These are phyloP conservation scores for Suillus luteus DNA, from an alignment of 768 basidiomycete species.

Conservation along the genomic window DNA sequence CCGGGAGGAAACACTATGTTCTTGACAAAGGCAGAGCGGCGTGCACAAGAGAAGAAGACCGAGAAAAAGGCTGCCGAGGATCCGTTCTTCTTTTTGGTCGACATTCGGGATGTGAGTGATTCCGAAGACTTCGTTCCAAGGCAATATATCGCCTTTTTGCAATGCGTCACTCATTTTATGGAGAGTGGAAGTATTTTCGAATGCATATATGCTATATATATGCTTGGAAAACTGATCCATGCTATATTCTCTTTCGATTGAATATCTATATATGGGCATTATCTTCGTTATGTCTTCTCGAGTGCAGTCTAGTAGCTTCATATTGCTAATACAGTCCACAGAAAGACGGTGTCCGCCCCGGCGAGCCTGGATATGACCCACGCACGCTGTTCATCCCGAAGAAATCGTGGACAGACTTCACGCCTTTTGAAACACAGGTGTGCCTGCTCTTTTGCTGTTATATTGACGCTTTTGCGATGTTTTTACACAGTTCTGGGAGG, in stretches of 20 bases:
- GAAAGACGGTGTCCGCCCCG: constrained; percentile 80
- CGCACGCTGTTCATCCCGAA: constrained; percentile 82
- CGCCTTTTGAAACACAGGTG: constrained; percentile 93
- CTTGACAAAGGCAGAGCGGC: constrained; percentile 82
- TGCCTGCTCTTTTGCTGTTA: constrained; percentile 13
- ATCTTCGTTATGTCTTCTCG: constrained; percentile 6
- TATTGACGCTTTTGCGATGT: constrained; percentile 6
- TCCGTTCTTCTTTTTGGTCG: constrained; percentile 72
- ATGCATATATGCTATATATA: neutral
- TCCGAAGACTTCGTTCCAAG: neutral
- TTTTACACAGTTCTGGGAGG: constrained; percentile 68
- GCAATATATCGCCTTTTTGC: neutral
- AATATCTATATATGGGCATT: neutral
- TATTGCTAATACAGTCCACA: constrained; percentile 28
- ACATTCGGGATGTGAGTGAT: constrained; percentile 66
- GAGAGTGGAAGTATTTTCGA: neutral
- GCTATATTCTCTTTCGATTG: neutral
- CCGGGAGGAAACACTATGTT: constrained; percentile 46
- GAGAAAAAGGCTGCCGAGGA: constrained; percentile 81
- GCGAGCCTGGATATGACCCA: constrained; percentile 88
- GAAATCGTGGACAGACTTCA: constrained; percentile 78
- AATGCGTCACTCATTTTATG: neutral
- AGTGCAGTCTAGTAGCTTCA: neutral
- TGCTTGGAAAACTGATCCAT: neutral
- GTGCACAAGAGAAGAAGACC: constrained; percentile 73